Base-by-base conservation (phyloP, 2,329 filamentous ascomycete genomes). In the Colletotrichum abscissum region DNA sequence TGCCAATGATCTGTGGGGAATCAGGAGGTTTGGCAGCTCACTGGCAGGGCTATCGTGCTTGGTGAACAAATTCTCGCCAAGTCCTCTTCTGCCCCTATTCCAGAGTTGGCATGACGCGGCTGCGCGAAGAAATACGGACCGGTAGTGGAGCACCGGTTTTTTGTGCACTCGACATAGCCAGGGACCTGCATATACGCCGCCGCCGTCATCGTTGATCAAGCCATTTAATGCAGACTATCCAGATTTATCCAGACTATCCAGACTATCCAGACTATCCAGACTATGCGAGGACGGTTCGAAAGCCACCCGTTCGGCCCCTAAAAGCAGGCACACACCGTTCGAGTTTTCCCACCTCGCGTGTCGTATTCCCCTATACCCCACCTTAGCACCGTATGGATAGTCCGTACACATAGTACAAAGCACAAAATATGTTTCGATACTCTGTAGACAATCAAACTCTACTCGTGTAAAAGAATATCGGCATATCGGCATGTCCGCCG, bases 41-140 rank as follows among this genome's bases (percentile, higher is more conserved):
- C 19, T 57, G 35, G 57, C 56, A 62, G 46, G 68, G 56, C n/a
- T 26, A 49, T 62, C 56, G 26, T 60, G 63, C 46, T 46, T 30
- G 56, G 46, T 57, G 49, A 58, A 26, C 62, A 30, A 26, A 65
- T 28, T 69, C 49, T 49, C 58, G 59, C 66, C 66, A 46, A 60
- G 59, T 38, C 69, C 42, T 46, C 49, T 54, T 56, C 22, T 22
- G n/a, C 67, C 67, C 26, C 56, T 58, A 58, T 33, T 70, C 70
- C 24, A 46, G 60, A 58, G 54, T 60, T 22, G 30, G 70, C 66
- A 69, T 73, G 70, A 59, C 66, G 42, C 66, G 54, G 66, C 59
- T 65, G 49, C 46, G 55, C 42, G 55, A 46, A 35, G 67, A 73
- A 73, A 73, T 56, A 65, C 64, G 58, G 58, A 16, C 42, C 58